Evolutionary conservation across 176 grass and related monocot species (phyloP).

Genomic region (Oryza rufipogon): DNA sequence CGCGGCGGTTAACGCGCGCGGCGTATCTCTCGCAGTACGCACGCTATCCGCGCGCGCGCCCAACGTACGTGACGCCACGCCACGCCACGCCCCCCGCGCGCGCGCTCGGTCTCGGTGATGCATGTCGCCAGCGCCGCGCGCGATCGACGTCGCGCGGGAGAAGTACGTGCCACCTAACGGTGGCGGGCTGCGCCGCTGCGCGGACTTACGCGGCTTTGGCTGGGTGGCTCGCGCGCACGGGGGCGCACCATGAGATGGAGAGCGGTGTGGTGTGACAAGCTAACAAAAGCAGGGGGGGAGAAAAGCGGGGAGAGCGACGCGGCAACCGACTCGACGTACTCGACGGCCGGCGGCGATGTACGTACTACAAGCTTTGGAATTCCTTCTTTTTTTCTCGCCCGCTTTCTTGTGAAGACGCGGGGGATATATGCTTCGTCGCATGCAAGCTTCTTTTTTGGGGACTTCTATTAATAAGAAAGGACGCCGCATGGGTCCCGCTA

Average conservation of each 20-base stretch:
- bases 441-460: background rate
- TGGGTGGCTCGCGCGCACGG: background rate
- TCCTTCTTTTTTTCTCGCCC: background rate
- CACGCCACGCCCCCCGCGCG: too few species aligned
- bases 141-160: conserved; percentile 20
- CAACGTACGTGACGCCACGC: too few species aligned
- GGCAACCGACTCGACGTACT: conserved; percentile 21
- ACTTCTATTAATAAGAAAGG: conserved; percentile 27
- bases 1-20: background rate
- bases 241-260: background rate
- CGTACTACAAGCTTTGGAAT: conserved; percentile 9
- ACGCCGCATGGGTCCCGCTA: background rate
- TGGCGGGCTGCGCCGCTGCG: background rate
- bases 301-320: conserved; percentile 40
- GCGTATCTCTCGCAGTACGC: too few species aligned
- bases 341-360: background rate
- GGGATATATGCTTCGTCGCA: conserved; percentile 22
- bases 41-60: too few species aligned
- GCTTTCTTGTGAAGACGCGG: background rate
- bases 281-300: conserved; percentile 33
- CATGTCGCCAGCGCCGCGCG: background rate
- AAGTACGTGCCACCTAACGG: conserved; percentile 44
- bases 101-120: background rate
- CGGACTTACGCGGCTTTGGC: background rate
- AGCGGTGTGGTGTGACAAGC: conserved; percentile 37